phyloP scores from a whole-genome alignment of 169 alveolate genomes.

The Plasmodium gallinaceum region DNA sequence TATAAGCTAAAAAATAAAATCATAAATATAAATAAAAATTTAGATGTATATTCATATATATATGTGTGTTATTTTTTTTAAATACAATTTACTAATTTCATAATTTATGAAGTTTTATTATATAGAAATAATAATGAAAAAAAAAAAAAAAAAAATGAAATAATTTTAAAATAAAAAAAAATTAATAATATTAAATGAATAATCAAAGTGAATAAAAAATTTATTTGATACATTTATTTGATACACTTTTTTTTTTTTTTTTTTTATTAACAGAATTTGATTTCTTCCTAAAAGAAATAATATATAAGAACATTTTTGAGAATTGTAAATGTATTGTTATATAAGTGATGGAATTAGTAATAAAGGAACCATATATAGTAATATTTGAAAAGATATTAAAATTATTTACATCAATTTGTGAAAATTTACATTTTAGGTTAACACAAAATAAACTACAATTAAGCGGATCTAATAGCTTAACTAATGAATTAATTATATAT shows the following conservation, averaged over 20 bases:
- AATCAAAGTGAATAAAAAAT: too few relatives aligned
- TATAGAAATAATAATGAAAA: too few relatives aligned
- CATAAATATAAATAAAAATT: too few relatives aligned
- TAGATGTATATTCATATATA: too few relatives aligned
- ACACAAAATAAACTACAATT: conserved; percentile 37
- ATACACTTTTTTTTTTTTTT: background rate
- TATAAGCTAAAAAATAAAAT: too few relatives aligned
- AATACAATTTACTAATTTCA: too few relatives aligned
- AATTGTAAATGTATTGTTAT: background rate
- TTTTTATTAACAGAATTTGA: too few relatives aligned
- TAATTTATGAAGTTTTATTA: too few relatives aligned
- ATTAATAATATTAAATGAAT: too few relatives aligned
- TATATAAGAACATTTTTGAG: background rate
- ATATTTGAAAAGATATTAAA: conserved; percentile 65
- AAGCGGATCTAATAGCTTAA: conserved; percentile 44
- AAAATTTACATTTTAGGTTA: conserved; percentile 37
- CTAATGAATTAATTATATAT: conserved; percentile 41
- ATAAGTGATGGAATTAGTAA: conserved; percentile 46
- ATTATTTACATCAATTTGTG: conserved; percentile 41
- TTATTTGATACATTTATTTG: background rate
- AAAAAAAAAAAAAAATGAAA: too few relatives aligned
- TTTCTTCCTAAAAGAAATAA: background rate
- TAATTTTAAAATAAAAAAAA: too few relatives aligned
- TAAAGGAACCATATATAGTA: conserved; percentile 62
- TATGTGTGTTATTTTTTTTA: too few relatives aligned